Base-by-base conservation (phyloP, 257 asterid species). In the Mitragyna speciosa region DNA sequence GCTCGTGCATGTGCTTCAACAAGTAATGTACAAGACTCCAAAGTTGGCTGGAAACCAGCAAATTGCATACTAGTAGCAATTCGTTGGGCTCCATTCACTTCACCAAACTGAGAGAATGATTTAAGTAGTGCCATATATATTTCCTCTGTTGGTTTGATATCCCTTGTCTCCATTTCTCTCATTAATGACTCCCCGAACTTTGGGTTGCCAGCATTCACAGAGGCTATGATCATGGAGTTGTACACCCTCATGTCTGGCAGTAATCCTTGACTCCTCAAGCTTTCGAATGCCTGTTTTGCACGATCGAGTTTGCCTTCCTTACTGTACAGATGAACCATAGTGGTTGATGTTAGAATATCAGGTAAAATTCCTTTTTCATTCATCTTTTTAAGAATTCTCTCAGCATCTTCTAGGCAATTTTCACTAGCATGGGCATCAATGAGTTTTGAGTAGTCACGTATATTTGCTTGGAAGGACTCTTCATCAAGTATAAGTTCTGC, bases 381-480 rank as follows among this genome's bases (percentile, higher is more conserved):
- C 99, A 95, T 95, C 86, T 88, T 92, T 82, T 83, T 84, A 26
- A 91, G 86, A 81, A 92, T 87, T 87, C 95, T 92, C 79, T 93
- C 95, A 12, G 91, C 95, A 85, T 92, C 97, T 81, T 90, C 85
- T 12, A 82, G 16, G 59, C 81, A 88, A 73, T 89, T 88, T 80
- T 87, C 90, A 81, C 75, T 83, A 64, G 93, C 88, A 81, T 84
- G 84, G 79, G 89, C 90, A 48, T 89, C 92, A 71, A 92, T 80
- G 76, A 95, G 87, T 74, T 89, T 93, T 26, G 97, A 87, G 80
- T 90, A 95, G 88, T 95, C 99, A 1, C 84, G 91, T 41, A 83
- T 69, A 79, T 80, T 93, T 77, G 97, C 81, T 83, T 91, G 86
- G 84, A 91, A 95, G 85, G 99, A 92, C 78, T 83, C 90, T 82